Evolutionary conservation across 2,329 filamentous ascomycete species (phyloP), one percentile per base, ranked within the genome.

Genomic region (Monosporascus sp.): DNA sequence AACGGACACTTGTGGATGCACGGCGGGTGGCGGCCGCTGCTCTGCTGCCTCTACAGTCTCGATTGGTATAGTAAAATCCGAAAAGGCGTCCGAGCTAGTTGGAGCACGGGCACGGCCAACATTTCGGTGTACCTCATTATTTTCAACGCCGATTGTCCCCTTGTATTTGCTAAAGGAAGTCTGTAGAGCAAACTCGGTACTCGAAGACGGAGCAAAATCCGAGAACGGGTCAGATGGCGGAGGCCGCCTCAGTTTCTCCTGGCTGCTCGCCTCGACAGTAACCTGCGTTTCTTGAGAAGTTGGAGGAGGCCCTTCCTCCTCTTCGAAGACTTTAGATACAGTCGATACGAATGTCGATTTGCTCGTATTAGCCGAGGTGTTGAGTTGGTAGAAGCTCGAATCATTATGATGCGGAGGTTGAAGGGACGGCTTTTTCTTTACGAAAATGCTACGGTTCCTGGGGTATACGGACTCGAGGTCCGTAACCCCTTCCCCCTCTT

Each of bases 241-340:
- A 20, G 58, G 54, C 8, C 55, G 49, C 51, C 59, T 62, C 38
- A 35, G 22, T 45, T 59, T 61, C 27, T 60, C 61, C 14, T 62
- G 56, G 8, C 57, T 63, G 50, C 58, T 65, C 11, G 61, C 61
- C n/a, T 66, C 59, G 11, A 67, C 48, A 0, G 72, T 75, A 17
- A 67, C 65, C 52, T 74, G 69, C 1, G 65, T 73, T 14, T 65
- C 64, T 44, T 67, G 65, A 9, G 63, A 59, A 22, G 48, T 41
- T 4, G 58, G 55, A 0, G 55, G 55, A 11, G 41, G 50, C 2
- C 63, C 58, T 16, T 63, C 48, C 1, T 58, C 53, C 17, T 54
- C 56, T 19, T 52, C 27, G 50, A 74, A 77, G 22, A 72, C 56
- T 5, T 55, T 63, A 0, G 68, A 63, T 2, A 55, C 61, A 26